Base-by-base conservation (phyloP, 176 grass and related monocot species). In the Musa acuminata region DNA sequence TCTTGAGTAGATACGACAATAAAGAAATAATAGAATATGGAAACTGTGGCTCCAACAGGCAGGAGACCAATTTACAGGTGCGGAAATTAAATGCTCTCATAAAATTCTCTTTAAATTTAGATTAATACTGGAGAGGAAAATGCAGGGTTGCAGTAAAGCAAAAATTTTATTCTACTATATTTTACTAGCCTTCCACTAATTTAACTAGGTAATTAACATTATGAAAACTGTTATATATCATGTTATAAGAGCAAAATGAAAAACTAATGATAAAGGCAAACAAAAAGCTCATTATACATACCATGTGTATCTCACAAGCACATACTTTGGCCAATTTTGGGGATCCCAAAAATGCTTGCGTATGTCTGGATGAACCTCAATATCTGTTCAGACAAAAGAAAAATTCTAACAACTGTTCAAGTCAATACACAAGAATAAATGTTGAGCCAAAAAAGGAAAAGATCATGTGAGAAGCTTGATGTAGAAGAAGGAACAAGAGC, bases 271-370 rank as follows among this genome's bases (percentile, higher is more conserved):
- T 12, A 64, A 74, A 74, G 25, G 62, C 1, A 21, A 51, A 6
- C 17, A 67, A 76, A 8, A 13, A 50, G 29, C 2, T 76, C 1
- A 49, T 22, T 8, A 69, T 51, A 79, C 69, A 76, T 77, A 99
- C 95, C 95, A 94, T 85, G 95, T 99, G 81, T 99, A 99, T 87
- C 95, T 87, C 60, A 90, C 86, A 87, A 99, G 91, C 75, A 99
- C 83, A 82, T 87, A 76, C 89, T 99, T 99, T 78, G 95, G 95
- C 95, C 95, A 99, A 53, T 82, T 77, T 58, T 99, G 24, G 55
- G 11, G 82, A 85, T 84, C 87, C 95, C 95, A 99, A 78, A 87
- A 99, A 74, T 86, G 75, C 78, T 94, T 99, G 55, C 62, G 85
- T 82, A 94, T 94, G 73, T 99, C 95, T 84, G 77, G 82, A 94